Evolutionary conservation across 768 basidiomycete genomes (phyloP).

Genomic region (Russula earlei): DNA sequence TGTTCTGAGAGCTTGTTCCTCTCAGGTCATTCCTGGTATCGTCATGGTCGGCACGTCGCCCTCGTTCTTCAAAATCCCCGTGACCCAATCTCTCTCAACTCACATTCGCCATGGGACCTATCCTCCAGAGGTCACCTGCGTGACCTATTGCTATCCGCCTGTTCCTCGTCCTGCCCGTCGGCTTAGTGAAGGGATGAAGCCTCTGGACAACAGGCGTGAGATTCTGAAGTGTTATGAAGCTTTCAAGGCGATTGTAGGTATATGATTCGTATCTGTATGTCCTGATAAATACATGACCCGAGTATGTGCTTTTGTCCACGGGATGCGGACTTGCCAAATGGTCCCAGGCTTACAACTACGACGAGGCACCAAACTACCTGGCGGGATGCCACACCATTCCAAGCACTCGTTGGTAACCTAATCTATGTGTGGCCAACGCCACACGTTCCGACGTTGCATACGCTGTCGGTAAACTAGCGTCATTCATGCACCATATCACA

Average conservation of each 20-base stretch:
- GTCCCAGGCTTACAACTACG: no score
- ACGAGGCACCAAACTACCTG: no score
- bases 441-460: no score
- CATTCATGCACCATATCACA: no score
- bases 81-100: background rate
- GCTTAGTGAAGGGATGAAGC: slow-evolving; percentile 19
- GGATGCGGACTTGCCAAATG: no score
- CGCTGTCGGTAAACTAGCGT: no score
- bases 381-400: no score
- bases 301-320: no score
- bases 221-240: slow-evolving; percentile 18
- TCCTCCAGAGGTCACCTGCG: background rate
- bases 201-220: slow-evolving; percentile 13
- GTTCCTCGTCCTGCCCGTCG: slow-evolving; percentile 13
- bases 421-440: no score
- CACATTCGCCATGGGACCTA: background rate
- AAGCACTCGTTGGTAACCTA: no score
- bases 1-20: background rate
- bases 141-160: slow-evolving; percentile 2
- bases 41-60: background rate
- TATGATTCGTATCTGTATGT: no score
- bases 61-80: background rate
- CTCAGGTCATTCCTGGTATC: slow-evolving; percentile 1
- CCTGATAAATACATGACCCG: no score
- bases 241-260: slow-evolving; percentile 17